A percentile compares a stretch with the other conserved stretches of the same genome.
Conservation (phyloP, 345 rosid species). For the Cochlearia excelsa region DNA sequence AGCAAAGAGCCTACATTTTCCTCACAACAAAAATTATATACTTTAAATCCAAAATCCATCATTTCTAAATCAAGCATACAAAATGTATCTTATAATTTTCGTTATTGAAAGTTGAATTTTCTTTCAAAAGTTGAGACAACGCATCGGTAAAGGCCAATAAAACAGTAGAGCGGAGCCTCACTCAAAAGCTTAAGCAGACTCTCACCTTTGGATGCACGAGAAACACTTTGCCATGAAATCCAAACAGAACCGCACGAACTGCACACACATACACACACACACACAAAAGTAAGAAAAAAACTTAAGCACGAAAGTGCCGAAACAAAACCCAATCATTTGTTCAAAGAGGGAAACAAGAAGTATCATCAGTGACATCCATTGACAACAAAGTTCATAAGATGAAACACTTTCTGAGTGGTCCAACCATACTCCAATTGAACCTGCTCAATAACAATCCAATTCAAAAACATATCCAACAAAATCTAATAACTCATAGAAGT, state of each 20-base stretch:
- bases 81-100: not conserved
- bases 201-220: constrained; percentile 81
- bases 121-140: constrained; percentile 4
- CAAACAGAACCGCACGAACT: constrained; percentile 94
- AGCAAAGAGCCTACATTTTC: constrained; percentile 56
- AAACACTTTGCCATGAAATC: constrained; percentile 82
- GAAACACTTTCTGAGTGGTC: too few relatives aligned
- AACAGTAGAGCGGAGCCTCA: not conserved
- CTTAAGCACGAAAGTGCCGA: too few relatives aligned
- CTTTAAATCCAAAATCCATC: not conserved
- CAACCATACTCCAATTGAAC: too few relatives aligned
- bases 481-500: too few relatives aligned
- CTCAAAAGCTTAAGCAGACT: constrained; percentile 29
- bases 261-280: constrained; percentile 28
- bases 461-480: too few relatives aligned
- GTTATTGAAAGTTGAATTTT: not conserved
- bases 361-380: constrained; percentile 89
- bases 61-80: not conserved
- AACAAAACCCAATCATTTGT: not conserved
- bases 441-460: too few relatives aligned
- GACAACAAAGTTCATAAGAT: constrained; percentile 90
- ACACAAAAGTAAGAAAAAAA: too few relatives aligned
- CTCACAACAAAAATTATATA: constrained; percentile 20
- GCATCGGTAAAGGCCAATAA: not conserved
- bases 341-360: constrained; percentile 8